phyloP scores from a whole-genome alignment of 169 alveolate genomes.

The Eimeria acervulina region DNA sequence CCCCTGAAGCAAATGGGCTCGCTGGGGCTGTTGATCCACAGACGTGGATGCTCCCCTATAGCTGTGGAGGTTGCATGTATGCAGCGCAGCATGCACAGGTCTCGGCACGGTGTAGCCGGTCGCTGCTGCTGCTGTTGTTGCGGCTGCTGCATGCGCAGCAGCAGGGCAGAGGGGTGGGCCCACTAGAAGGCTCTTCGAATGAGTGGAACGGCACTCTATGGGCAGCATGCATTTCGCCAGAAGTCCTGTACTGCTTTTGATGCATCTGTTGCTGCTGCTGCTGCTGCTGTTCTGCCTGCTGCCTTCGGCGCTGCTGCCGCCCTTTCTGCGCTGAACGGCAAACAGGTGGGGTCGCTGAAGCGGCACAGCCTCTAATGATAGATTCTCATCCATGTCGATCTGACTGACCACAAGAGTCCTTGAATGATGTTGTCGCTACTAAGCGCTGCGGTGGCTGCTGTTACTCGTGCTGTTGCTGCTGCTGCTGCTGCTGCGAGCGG shows the following conservation, averaged over 20 bases:
- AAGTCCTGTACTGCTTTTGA: neutral
- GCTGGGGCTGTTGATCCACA: neutral
- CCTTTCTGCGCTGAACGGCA: conserved; percentile 1
- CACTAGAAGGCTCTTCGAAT: neutral
- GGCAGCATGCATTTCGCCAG: neutral
- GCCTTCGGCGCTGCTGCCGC: neutral
- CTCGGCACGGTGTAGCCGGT: neutral
- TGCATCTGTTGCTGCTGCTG: conserved; percentile 7
- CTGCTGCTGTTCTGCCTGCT: neutral
- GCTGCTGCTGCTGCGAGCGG: neutral
- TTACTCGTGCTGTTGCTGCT: neutral
- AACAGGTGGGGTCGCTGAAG: conserved; percentile 20
- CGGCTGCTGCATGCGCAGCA: neutral
- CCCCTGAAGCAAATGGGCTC: neutral
- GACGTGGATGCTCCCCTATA: neutral
- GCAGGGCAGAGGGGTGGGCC: neutral
- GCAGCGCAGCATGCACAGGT: neutral
- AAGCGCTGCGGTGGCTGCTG: neutral
- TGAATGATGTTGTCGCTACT: neutral
- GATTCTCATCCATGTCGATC: neutral
- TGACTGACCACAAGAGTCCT: neutral
- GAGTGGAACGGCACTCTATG: neutral
- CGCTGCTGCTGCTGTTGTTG: conserved; percentile 10
- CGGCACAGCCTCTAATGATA: neutral
- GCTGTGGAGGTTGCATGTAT: neutral